Percentiles rank a stretch among this genome's conserved stretches.
phyloP scores from a whole-genome alignment of 495 filamentous ascomycete genomes.

The Trichoderma asperelloides region DNA sequence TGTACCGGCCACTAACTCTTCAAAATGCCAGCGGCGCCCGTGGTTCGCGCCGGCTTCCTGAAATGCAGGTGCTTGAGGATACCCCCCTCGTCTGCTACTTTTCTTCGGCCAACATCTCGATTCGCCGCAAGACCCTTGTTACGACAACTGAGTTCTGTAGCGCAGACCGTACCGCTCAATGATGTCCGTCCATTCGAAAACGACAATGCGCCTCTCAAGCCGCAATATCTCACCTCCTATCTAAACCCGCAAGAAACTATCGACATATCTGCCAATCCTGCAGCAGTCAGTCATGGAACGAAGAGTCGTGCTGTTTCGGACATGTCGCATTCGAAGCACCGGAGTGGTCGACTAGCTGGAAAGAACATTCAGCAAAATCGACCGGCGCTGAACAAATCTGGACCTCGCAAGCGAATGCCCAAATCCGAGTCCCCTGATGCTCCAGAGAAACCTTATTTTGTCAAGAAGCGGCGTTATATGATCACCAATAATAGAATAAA shows the following conservation, averaged over 20 bases:
- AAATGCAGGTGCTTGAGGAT: neutral
- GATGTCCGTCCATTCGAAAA: neutral
- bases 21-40: neutral
- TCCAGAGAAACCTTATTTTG: neutral
- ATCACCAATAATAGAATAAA: neutral
- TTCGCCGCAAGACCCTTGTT: neutral
- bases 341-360: too few species aligned
- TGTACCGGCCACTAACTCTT: neutral
- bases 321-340: neutral
- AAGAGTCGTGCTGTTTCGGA: neutral
- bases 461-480: neutral
- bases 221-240: neutral
- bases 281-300: neutral
- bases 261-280: neutral
- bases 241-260: neutral
- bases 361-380: neutral
- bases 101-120: neutral
- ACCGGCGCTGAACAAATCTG: neutral
- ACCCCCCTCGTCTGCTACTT: neutral
- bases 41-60: neutral
- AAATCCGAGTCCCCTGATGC: neutral
- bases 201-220: neutral
- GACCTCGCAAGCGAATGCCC: neutral
- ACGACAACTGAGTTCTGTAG: neutral
- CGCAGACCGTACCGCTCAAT: neutral